Conservation (phyloP, 768 basidiomycete genomes). For the Leccinum subtestaceum region DNA sequence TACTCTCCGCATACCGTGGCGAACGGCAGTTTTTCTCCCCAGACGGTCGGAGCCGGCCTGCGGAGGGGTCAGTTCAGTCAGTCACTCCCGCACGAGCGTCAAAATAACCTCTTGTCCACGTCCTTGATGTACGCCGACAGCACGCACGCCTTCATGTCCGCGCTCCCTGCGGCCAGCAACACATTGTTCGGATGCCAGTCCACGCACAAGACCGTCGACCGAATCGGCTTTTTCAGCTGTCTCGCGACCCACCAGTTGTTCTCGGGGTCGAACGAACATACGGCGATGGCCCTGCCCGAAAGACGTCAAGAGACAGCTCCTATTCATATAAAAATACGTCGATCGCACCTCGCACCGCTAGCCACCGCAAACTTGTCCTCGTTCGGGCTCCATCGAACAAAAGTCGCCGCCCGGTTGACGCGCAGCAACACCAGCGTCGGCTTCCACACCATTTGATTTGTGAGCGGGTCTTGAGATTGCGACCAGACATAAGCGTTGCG, state of each 20-base stretch:
- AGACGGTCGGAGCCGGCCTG: conserved; percentile 85
- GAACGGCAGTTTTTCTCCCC: conserved; percentile 99
- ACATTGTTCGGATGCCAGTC: conserved; percentile 99
- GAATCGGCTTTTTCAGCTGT: conserved; percentile 94
- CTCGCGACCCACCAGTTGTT: conserved; percentile 99
- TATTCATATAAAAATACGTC: background rate
- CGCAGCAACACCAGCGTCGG: conserved; percentile 94
- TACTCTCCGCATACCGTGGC: conserved; percentile 97
- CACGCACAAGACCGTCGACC: conserved; percentile 88
- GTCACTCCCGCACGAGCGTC: background rate
- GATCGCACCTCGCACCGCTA: conserved; percentile 79
- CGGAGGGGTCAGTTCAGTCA: conserved; percentile 3
- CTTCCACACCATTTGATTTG: conserved; percentile 80
- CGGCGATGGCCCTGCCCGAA: conserved; percentile 73
- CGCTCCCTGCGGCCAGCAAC: conserved; percentile 92
- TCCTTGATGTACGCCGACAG: conserved; percentile 99
- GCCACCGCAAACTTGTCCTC: conserved; percentile 99
- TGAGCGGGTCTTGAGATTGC: conserved; percentile 66
- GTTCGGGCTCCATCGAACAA: conserved; percentile 93
- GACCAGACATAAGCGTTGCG: conserved; percentile 99
- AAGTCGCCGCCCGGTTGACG: conserved; percentile 94
- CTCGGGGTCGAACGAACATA: conserved; percentile 96
- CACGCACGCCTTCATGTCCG: conserved; percentile 96
- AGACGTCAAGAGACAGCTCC: background rate
- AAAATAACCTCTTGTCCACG: conserved; percentile 79